A percentile compares a stretch with the other conserved stretches of the same genome.
These are phyloP conservation scores for Podila minutissima DNA, from an alignment of 192 early-diverging fungal genomes.

Conservation along the genomic window DNA sequence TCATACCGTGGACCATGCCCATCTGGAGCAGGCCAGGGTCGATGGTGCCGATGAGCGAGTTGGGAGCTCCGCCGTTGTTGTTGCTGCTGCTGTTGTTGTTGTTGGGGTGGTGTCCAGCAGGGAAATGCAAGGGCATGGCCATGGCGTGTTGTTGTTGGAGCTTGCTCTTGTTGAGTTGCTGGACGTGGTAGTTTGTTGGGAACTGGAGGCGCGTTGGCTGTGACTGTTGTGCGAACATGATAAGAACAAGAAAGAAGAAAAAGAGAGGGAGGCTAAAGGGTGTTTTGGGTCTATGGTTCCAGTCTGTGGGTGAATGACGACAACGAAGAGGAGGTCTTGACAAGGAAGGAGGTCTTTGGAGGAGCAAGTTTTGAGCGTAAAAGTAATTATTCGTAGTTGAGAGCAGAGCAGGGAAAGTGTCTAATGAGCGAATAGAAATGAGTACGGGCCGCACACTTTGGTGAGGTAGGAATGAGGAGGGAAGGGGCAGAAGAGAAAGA, in stretches of 20 bases:
- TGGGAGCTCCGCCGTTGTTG: conserved; percentile 25
- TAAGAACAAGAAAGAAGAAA: not conserved
- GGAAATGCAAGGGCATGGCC: conserved; percentile 41
- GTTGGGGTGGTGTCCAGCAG: not conserved
- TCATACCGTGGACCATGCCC: conserved; percentile 46
- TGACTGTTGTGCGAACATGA: conserved; percentile 42
- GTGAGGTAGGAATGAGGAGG: no score
- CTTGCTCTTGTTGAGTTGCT: conserved; percentile 20
- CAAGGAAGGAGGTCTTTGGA: no score
- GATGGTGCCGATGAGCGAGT: conserved; percentile 44
- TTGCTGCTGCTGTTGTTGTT: not conserved
- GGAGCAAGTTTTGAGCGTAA: no score
- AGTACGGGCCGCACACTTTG: no score
- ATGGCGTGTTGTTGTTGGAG: conserved; percentile 27
- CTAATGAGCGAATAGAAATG: no score
- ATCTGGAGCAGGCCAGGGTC: conserved; percentile 46
- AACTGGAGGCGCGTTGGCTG: conserved; percentile 44
- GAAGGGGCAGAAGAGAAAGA: no score
- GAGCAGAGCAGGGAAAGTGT: not conserved
- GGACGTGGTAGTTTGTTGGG: conserved; percentile 49
- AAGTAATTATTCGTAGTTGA: no score
- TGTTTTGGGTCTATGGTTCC: not conserved
- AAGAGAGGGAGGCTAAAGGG: not conserved
- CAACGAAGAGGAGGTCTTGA: not conserved
- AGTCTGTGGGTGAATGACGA: not conserved